Percentiles rank a stretch among this genome's conserved stretches.
phyloP scores from a whole-genome alignment of 768 basidiomycete genomes.

The Strobilomyces confusus region DNA sequence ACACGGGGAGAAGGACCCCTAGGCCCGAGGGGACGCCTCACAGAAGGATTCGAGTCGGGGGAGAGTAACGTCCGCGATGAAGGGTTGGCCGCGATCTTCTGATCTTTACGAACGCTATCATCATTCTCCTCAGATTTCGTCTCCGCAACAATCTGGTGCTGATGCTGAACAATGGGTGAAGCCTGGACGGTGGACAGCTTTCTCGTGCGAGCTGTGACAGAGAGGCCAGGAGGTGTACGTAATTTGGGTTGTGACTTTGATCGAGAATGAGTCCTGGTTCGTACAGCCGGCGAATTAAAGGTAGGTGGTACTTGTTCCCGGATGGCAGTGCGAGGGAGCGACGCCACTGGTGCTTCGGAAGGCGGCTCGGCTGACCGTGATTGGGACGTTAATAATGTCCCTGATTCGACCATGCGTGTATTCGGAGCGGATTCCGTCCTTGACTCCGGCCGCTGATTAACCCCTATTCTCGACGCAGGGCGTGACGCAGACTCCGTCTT shows the following conservation, averaged over 20 bases:
- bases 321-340: not conserved
- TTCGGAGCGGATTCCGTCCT: conserved; percentile 9
- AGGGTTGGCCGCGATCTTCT: not conserved
- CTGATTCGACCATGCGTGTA: not conserved
- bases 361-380: not conserved
- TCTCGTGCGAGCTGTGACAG: conserved; percentile 13
- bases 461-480: conserved; percentile 17
- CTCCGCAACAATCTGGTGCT: conserved; percentile 10
- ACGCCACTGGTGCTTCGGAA: not conserved
- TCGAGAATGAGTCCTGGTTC: conserved; percentile 19
- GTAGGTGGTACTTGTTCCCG: not conserved
- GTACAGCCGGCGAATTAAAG: not conserved
- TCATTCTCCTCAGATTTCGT: not conserved
- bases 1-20: no score
- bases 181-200: conserved; percentile 30
- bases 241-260: conserved; percentile 37
- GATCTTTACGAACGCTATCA: not conserved
- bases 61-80: conserved; percentile 17
- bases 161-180: conserved; percentile 22
- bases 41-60: conserved; percentile 22
- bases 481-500: conserved; percentile 13
- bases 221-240: conserved; percentile 4
- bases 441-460: conserved; percentile 13
- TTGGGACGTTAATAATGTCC: not conserved
- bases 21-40: conserved; percentile 21